Conservation (phyloP, 2,329 filamentous ascomycete species). For the Cephalotrichum gorgonifer region DNA sequence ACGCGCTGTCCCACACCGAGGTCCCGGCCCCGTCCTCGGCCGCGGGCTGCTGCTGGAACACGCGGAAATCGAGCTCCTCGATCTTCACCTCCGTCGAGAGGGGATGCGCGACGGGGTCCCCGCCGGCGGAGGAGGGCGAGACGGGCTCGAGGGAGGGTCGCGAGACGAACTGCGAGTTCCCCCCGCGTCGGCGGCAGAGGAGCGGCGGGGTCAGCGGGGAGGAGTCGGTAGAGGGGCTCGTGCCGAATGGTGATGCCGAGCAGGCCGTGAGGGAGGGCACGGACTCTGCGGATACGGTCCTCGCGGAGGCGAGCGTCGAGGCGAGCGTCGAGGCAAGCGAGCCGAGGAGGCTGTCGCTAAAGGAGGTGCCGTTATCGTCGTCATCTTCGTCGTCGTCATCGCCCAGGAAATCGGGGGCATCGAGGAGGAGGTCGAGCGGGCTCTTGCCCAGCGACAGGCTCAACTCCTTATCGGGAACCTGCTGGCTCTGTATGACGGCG, state of each 20-base stretch:
- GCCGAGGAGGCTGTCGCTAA: constrained; percentile 41
- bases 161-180: constrained; percentile 21
- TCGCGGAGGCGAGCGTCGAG: constrained; percentile 47
- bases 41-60: constrained; percentile 12
- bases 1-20: constrained; percentile 16
- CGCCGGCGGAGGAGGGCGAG: constrained; percentile 35
- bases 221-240: constrained; percentile 33
- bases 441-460: constrained; percentile 42
- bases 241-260: constrained; percentile 38
- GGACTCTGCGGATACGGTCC: constrained; percentile 49
- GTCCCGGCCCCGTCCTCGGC: neutral
- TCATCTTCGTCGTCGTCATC: constrained; percentile 31
- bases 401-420: constrained; percentile 47
- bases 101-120: constrained; percentile 40
- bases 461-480: constrained; percentile 47
- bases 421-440: constrained; percentile 49
- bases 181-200: constrained; percentile 15
- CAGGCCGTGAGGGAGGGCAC: constrained; percentile 50
- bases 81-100: constrained; percentile 35
- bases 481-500: constrained; percentile 42
- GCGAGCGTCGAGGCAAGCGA: constrained; percentile 44
- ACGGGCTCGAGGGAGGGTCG: constrained; percentile 42
- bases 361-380: constrained; percentile 22
- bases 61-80: constrained; percentile 31
- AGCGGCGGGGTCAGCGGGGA: neutral